Percentiles rank a stretch among this genome's conserved stretches.
These are phyloP conservation scores for Penicillium argentinense DNA, from an alignment of 495 filamentous ascomycete genomes.

Conservation along the genomic window DNA sequence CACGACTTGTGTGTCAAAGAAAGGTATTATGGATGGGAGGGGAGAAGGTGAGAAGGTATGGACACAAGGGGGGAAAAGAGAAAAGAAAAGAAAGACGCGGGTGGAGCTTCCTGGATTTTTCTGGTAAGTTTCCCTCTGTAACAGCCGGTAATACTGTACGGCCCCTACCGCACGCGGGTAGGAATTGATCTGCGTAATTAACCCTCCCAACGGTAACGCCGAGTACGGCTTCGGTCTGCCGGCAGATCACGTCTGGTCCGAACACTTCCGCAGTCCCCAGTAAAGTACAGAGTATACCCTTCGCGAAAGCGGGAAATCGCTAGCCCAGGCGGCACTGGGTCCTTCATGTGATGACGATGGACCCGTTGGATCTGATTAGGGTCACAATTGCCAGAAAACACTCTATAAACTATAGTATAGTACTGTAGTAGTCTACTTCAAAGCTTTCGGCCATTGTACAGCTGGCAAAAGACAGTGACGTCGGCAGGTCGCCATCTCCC, in stretches of 20 bases:
- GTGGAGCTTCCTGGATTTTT: slow-evolving; percentile 26
- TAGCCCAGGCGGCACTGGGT: too few relatives aligned
- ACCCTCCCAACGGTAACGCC: slow-evolving; percentile 2
- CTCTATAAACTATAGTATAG: too few relatives aligned
- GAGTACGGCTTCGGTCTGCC: slow-evolving; percentile 4
- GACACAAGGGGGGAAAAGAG: slow-evolving; percentile 23
- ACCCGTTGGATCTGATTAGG: too few relatives aligned
- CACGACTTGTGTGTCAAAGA: slow-evolving; percentile 35
- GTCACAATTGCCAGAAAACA: too few relatives aligned
- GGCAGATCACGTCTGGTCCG: neutral
- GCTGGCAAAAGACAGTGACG: slow-evolving; percentile 29
- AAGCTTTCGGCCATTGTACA: too few relatives aligned
- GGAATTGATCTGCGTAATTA: slow-evolving; percentile 3
- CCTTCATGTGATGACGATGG: too few relatives aligned
- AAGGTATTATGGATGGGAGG: slow-evolving; percentile 20
- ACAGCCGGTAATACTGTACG: slow-evolving; percentile 1
- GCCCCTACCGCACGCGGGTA: neutral
- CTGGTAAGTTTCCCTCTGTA: slow-evolving; percentile 35
- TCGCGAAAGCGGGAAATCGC: too few relatives aligned
- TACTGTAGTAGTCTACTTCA: too few relatives aligned
- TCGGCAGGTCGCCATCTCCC: slow-evolving; percentile 34
- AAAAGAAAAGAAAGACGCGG: slow-evolving; percentile 27
- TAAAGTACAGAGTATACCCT: too few relatives aligned
- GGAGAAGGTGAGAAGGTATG: slow-evolving; percentile 21
- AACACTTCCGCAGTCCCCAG: neutral